phyloP scores from a whole-genome alignment of 306 rosid genomes.

The Cercis canadensis region DNA sequence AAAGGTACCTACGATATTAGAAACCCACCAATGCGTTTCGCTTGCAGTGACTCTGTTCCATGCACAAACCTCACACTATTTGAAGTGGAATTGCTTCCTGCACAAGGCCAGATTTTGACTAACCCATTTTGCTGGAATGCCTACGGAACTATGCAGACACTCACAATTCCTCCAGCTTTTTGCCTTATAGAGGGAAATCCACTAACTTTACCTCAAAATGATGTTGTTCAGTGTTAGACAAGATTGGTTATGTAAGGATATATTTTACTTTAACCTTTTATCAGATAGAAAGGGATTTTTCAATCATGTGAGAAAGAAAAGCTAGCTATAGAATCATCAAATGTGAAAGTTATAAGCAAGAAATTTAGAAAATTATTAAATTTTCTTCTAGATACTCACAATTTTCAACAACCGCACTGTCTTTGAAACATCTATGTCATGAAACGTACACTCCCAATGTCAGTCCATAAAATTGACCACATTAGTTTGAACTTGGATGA shows the following conservation, averaged over 20 bases:
- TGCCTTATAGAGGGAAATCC: slow-evolving; percentile 59
- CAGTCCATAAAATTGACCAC: no score
- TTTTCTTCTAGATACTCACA: no score
- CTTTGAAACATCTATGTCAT: background rate
- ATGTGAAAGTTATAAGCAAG: background rate
- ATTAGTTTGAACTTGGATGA: no score
- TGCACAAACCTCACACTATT: slow-evolving; percentile 60
- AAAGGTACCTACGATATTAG: slow-evolving; percentile 65
- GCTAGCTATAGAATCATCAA: background rate
- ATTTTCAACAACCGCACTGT: background rate
- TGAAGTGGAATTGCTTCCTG: slow-evolving; percentile 48
- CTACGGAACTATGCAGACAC: slow-evolving; percentile 49
- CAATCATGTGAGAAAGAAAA: background rate
- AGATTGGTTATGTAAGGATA: slow-evolving; percentile 3
- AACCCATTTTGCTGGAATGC: slow-evolving; percentile 67
- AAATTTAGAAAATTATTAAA: no score
- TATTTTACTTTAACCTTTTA: background rate
- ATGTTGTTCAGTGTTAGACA: slow-evolving; percentile 18
- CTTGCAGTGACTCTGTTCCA: slow-evolving; percentile 64
- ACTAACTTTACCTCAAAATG: background rate
- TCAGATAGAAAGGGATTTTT: background rate
- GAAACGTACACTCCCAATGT: background rate
- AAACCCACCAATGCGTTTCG: slow-evolving; percentile 52
- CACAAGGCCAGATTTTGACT: slow-evolving; percentile 27
- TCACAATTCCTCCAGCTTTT: slow-evolving; percentile 45